phyloP scores from a whole-genome alignment of 2,329 filamentous ascomycete species.

The Truncatella angustata region DNA sequence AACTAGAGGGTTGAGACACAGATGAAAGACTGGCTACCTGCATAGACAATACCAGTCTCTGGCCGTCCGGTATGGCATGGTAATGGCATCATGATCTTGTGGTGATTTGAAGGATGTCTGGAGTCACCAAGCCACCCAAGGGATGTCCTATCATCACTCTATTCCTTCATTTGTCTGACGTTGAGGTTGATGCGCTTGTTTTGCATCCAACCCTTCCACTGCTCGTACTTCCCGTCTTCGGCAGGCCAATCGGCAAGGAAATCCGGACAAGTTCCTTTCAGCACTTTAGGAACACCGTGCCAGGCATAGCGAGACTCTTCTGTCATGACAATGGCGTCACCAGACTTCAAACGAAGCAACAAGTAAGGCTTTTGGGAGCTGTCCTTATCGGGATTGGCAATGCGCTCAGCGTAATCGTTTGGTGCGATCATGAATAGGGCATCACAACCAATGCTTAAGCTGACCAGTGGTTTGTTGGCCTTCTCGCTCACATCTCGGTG shows the following conservation, averaged over 20 bases:
- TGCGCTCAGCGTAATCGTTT: conserved; percentile 34
- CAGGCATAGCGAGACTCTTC: conserved; percentile 81
- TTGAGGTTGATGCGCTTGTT: conserved; percentile 90
- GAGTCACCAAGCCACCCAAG: too few relatives aligned
- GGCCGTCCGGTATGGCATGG: too few relatives aligned
- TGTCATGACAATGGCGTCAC: conserved; percentile 90
- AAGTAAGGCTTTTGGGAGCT: conserved; percentile 47
- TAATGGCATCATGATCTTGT: too few relatives aligned
- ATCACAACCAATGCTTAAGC: conserved; percentile 87
- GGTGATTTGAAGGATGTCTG: too few relatives aligned
- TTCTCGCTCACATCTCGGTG: conserved; percentile 93
- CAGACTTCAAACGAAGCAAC: conserved; percentile 70
- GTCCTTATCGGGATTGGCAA: conserved; percentile 23
- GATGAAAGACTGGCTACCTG: too few relatives aligned
- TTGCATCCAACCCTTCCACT: conserved; percentile 85
- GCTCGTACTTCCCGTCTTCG: conserved; percentile 51
- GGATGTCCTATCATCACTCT: background rate
- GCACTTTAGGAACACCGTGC: conserved; percentile 90
- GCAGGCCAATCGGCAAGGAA: conserved; percentile 76
- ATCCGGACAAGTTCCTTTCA: conserved; percentile 74
- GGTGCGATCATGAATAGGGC: conserved; percentile 82
- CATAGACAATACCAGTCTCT: too few relatives aligned
- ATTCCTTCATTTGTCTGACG: conserved; percentile 70
- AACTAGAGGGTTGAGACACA: too few relatives aligned
- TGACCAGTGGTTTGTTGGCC: conserved; percentile 74